phyloP scores from a whole-genome alignment of 768 basidiomycete genomes.

The Rubroboletus pulcherrimus region DNA sequence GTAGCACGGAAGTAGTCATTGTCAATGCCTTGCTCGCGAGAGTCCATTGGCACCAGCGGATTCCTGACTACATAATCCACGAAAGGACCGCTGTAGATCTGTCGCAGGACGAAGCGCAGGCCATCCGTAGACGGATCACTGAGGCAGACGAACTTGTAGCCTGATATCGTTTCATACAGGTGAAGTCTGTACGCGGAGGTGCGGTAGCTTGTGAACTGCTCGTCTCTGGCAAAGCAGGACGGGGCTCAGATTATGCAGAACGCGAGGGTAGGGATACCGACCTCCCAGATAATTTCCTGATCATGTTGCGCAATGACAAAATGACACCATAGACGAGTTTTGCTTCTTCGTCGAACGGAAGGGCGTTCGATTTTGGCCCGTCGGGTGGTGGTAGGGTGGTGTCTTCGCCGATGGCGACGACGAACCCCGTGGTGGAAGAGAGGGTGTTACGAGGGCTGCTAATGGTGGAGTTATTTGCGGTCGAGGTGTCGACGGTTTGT shows the following conservation, averaged over 20 bases:
- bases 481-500: conserved; percentile 29
- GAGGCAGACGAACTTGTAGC: conserved; percentile 94
- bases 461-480: conserved; percentile 37
- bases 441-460: conserved; percentile 67
- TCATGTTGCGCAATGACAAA: conserved; percentile 87
- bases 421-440: conserved; percentile 58
- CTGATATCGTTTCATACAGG: conserved; percentile 85
- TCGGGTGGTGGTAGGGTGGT: conserved; percentile 16
- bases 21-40: conserved; percentile 79
- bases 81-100: conserved; percentile 92
- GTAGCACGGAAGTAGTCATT: conserved; percentile 87
- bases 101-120: conserved; percentile 75
- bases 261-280: conserved; percentile 6
- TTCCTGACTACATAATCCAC: conserved; percentile 92
- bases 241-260: background rate
- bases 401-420: conserved; percentile 59
- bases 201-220: conserved; percentile 85
- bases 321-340: conserved; percentile 97
- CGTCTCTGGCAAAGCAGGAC: conserved; percentile 54
- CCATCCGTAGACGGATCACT: conserved; percentile 84
- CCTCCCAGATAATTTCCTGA: conserved; percentile 90
- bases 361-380: conserved; percentile 40
- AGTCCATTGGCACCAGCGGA: conserved; percentile 82
- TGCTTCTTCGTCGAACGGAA: conserved; percentile 95
- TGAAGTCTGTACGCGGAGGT: conserved; percentile 94